Evolutionary conservation across 1,284 basidiomycete genomes (phyloP).

Genomic region (Ganoderma lucidum): DNA sequence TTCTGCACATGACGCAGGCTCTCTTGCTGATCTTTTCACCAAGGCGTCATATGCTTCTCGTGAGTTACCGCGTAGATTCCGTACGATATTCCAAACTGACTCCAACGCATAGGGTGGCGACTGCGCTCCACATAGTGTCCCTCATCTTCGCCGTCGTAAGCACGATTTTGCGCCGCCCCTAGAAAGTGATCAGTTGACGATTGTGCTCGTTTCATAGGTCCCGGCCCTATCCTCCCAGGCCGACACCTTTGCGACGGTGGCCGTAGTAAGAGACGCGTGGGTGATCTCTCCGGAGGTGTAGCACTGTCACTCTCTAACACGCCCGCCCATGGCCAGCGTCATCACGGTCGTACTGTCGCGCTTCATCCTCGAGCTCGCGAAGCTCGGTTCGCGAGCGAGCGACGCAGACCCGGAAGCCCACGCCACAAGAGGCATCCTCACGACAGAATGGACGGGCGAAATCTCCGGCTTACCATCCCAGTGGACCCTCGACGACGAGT

Average conservation of each 20-base stretch:
- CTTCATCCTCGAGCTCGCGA: conserved; percentile 3
- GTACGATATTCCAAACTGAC: not conserved
- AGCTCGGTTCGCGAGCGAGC: not conserved
- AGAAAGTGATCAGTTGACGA: not conserved
- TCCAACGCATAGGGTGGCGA: not conserved
- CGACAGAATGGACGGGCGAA: not conserved
- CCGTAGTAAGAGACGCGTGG: not conserved
- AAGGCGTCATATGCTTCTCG: not conserved
- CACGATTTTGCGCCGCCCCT: not conserved
- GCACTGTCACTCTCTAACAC: not conserved
- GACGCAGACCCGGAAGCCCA: not conserved
- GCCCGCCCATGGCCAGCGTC: not conserved
- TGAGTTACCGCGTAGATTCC: not conserved
- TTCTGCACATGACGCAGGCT: not conserved
- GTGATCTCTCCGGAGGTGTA: not conserved
- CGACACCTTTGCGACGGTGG: not conserved
- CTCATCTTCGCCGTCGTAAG: not conserved
- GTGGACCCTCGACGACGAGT: not conserved
- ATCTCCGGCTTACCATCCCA: not conserved
- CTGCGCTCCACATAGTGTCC: not conserved
- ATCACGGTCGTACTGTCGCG: conserved; percentile 1
- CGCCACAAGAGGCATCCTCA: not conserved
- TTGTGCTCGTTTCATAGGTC: not conserved
- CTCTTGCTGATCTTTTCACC: not conserved
- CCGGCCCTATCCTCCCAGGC: not conserved